Percentiles rank a stretch among this genome's conserved stretches.
These are phyloP conservation scores for Hypsizygus marmoreus DNA, from an alignment of 768 basidiomycete species.

Conservation along the genomic window DNA sequence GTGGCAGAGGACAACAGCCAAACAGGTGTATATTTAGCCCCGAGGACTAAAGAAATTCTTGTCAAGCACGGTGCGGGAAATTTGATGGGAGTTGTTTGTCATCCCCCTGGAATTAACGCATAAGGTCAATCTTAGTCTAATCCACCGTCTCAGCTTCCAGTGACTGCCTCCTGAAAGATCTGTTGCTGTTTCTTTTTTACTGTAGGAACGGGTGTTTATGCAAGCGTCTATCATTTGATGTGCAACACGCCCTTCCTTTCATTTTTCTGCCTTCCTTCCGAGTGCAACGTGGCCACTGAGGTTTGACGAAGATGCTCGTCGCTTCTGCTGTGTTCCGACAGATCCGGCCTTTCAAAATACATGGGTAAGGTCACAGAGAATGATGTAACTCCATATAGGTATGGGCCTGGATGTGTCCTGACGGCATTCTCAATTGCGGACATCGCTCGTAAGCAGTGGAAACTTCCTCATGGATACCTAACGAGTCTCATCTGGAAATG, in stretches of 20 bases:
- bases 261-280: too few relatives aligned
- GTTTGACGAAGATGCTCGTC: slow-evolving; percentile 2
- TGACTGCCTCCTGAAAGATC: slow-evolving; percentile 14
- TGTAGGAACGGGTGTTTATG: not conserved
- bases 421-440: slow-evolving; percentile 26
- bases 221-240: too few relatives aligned
- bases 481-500: slow-evolving; percentile 20
- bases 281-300: too few relatives aligned
- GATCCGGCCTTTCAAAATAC: slow-evolving; percentile 19
- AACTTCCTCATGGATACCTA: slow-evolving; percentile 23
- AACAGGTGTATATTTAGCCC: slow-evolving; percentile 12
- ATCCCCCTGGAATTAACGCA: slow-evolving; percentile 18
- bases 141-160: slow-evolving; percentile 12
- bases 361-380: slow-evolving; percentile 8
- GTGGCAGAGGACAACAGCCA: slow-evolving; percentile 1
- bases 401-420: slow-evolving; percentile 15
- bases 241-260: too few relatives aligned
- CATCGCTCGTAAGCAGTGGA: slow-evolving; percentile 22
- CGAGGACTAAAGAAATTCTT: slow-evolving; percentile 13
- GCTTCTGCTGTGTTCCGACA: slow-evolving; percentile 18
- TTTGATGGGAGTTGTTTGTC: slow-evolving; percentile 13
- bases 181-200: slow-evolving; percentile 3
- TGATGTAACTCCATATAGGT: slow-evolving; percentile 21
- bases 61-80: slow-evolving; percentile 1
- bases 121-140: not conserved